Percentiles rank a stretch among this genome's conserved stretches.
Evolutionary conservation across 164 flowering plant genomes (phyloP).

Genomic region (Tetracentron sinense): DNA sequence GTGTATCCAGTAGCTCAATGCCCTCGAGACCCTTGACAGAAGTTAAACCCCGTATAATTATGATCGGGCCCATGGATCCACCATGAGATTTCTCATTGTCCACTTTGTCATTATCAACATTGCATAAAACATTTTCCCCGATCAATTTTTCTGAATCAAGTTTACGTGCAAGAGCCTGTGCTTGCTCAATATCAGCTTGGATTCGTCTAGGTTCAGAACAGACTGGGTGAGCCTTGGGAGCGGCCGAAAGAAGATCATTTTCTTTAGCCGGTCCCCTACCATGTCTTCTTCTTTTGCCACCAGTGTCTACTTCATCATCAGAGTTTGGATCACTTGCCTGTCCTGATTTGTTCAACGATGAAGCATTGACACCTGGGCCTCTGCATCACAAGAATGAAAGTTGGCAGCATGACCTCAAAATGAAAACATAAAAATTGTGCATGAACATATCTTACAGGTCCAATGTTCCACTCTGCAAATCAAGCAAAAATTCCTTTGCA

Average conservation of each 20-base stretch:
- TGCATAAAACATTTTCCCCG: constrained; percentile 65
- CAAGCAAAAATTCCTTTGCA: constrained; percentile 80
- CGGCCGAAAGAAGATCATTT: constrained; percentile 63
- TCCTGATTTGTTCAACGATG: constrained; percentile 56
- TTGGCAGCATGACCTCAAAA: not conserved
- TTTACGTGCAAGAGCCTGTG: constrained; percentile 75
- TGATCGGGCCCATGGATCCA: constrained; percentile 76
- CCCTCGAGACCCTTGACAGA: constrained; percentile 96
- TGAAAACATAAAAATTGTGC: not conserved
- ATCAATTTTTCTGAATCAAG: constrained; percentile 90
- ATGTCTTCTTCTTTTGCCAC: constrained; percentile 75
- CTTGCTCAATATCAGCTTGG: constrained; percentile 71
- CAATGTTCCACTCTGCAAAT: constrained; percentile 77
- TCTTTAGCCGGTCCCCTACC: constrained; percentile 63
- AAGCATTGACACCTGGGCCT: constrained; percentile 64
- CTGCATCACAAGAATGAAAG: constrained; percentile 39
- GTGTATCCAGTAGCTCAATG: constrained; percentile 80
- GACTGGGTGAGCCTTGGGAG: constrained; percentile 85
- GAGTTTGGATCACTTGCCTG: constrained; percentile 75
- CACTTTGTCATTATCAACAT: constrained; percentile 52
- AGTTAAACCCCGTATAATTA: constrained; percentile 75
- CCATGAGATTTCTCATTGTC: constrained; percentile 67
- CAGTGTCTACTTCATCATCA: constrained; percentile 68
- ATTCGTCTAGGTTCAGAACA: constrained; percentile 79
- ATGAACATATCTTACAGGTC: constrained; percentile 64